Evolutionary conservation across 2,329 filamentous ascomycete genomes (phyloP), one percentile per base, ranked within the genome.

Genomic region (Sporothrix inflata): DNA sequence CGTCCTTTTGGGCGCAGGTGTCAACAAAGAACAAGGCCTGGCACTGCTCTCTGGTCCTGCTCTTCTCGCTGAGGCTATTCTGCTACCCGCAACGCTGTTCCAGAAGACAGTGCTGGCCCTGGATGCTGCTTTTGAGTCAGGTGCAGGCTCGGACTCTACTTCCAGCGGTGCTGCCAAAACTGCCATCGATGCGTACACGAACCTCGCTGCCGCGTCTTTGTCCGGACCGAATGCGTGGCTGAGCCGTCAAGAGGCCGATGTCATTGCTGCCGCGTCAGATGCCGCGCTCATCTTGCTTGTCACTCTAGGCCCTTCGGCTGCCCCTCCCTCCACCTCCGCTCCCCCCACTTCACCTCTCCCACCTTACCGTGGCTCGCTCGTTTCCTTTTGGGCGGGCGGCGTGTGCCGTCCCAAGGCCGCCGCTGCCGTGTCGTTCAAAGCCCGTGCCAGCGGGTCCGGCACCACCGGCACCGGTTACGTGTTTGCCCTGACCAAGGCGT

Each of bases 221-320:
- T 65, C 61, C 5, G 65, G 65, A 19, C 65, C 65, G 4, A 51
- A 38, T 34, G 4, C 34, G 1, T 89, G 86, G 84, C 82, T 90
- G 5, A 79, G 82, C 73, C 81, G 84, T 38, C 82, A 83, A 45
- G 88, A 90, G 73, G 75, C 79, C 19, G 86, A 88, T 68, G 84
- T 85, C 3, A 80, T 87, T 16, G 79, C 82, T 4, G 80, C 84
- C 6, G 83, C 85, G 0, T 86, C 88, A 0, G 80, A 84, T 61
- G 88, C 88, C 1, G 85, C 85, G 0, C 77, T 88, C 1, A 77
- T 85, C 4, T 78, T 89, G 19, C 79, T 89, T 19, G 77, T 86
- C 75, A 4, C 70, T 6, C 65, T 55, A 1, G 21, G 27, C 9
- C 30, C 68, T 16, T 34, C 42, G 45, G n/a, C 61, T 9, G 5